These are phyloP conservation scores for Coemansia asiatica DNA, from an alignment of 192 early-diverging fungal species.

Conservation along the genomic window DNA sequence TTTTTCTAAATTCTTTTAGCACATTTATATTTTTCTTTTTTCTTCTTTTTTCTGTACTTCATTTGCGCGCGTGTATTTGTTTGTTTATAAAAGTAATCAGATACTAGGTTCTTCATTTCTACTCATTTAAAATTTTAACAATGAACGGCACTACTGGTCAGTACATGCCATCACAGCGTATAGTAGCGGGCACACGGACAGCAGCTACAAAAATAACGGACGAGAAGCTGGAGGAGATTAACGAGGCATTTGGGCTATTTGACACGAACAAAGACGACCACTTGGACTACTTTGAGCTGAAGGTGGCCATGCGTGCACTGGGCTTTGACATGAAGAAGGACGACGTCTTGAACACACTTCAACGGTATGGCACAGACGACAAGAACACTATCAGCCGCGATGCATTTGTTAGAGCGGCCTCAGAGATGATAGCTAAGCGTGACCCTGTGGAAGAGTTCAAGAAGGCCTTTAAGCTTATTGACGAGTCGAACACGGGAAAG, in stretches of 20 bases:
- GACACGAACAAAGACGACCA: slow-evolving; percentile 67
- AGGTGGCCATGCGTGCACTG: slow-evolving; percentile 81
- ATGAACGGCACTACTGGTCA: slow-evolving; percentile 25
- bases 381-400: slow-evolving; percentile 62
- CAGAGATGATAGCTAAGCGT: slow-evolving; percentile 65
- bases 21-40: no score
- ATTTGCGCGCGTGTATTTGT: no score
- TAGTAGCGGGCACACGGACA: slow-evolving; percentile 14
- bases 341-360: slow-evolving; percentile 72
- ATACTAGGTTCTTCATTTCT: no score
- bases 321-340: slow-evolving; percentile 84
- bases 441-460: slow-evolving; percentile 81
- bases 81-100: no score
- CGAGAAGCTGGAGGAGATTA: slow-evolving; percentile 68
- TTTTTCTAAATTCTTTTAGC: neutral
- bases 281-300: slow-evolving; percentile 82
- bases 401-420: slow-evolving; percentile 72
- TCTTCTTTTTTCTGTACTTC: no score
- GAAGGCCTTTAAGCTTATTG: slow-evolving; percentile 79
- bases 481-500: slow-evolving; percentile 65
- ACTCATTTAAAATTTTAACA: no score
- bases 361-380: slow-evolving; percentile 60
- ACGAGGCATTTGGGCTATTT: slow-evolving; percentile 63
- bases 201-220: slow-evolving; percentile 57
- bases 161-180: slow-evolving; percentile 17